phyloP scores from a whole-genome alignment of 2,329 filamentous ascomycete genomes.

The Passalora sequoiae region DNA sequence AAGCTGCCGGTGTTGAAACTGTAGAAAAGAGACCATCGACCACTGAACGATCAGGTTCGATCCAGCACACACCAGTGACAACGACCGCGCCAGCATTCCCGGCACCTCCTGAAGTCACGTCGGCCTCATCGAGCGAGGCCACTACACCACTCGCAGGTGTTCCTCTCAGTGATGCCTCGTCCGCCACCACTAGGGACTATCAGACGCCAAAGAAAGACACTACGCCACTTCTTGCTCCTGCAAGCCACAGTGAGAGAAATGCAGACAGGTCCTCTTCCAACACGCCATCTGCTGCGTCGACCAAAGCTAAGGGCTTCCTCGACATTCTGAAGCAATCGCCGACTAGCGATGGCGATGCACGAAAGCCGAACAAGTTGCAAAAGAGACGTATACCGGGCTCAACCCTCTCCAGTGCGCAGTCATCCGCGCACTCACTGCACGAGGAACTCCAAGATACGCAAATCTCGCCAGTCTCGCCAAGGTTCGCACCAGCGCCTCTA shows the following conservation, averaged over 20 bases:
- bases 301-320: conserved; percentile 46
- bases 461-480: conserved; percentile 27
- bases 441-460: conserved; percentile 30
- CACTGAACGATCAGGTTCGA: conserved; percentile 21
- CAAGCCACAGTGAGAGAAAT: conserved; percentile 19
- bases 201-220: conserved; percentile 32
- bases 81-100: conserved; percentile 29
- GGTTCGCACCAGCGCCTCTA: not conserved
- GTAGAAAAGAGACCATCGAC: conserved; percentile 20
- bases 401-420: conserved; percentile 80
- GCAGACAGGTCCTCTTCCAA: conserved; percentile 27
- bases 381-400: conserved; percentile 80
- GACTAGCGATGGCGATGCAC: conserved; percentile 45
- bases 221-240: conserved; percentile 35
- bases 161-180: conserved; percentile 28
- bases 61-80: conserved; percentile 29
- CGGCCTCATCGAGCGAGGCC: conserved; percentile 38
- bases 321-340: conserved; percentile 67
- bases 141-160: conserved; percentile 32
- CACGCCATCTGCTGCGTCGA: conserved; percentile 26
- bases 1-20: conserved; percentile 12
- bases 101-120: conserved; percentile 36
- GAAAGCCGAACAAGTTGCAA: conserved; percentile 82
- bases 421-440: conserved; percentile 66
- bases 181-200: conserved; percentile 27